These are phyloP conservation scores for Ophiocordyceps camponoti-rufipedis DNA, from an alignment of 2,329 filamentous ascomycete species.

Conservation along the genomic window DNA sequence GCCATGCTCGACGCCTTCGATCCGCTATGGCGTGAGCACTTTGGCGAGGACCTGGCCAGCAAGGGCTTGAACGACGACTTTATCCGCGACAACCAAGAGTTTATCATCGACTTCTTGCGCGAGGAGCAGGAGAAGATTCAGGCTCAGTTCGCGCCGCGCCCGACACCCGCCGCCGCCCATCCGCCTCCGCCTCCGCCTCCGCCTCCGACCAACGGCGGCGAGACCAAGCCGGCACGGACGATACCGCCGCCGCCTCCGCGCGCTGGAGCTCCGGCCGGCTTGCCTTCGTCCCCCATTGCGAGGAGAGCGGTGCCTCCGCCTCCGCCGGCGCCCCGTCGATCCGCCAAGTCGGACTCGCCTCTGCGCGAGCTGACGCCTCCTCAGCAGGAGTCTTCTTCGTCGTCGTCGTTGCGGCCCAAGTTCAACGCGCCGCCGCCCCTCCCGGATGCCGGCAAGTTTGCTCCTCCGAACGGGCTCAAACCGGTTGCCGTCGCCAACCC, in stretches of 20 bases:
- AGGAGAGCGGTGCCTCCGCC: conserved; percentile 12
- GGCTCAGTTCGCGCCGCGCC: conserved; percentile 6
- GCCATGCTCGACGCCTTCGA: conserved; percentile 45
- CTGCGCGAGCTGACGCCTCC: conserved; percentile 53
- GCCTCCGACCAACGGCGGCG: conserved; percentile 13
- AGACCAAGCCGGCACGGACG: conserved; percentile 12
- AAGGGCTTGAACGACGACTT: conserved; percentile 49
- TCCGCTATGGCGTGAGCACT: conserved; percentile 45
- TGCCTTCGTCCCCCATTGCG: conserved; percentile 2
- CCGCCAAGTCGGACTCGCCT: conserved; percentile 37
- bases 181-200: conserved; percentile 11
- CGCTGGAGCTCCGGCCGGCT: conserved; percentile 1
- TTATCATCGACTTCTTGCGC: conserved; percentile 46
- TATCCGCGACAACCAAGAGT: conserved; percentile 50
- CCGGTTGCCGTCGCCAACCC: conserved; percentile 9
- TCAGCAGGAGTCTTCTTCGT: conserved; percentile 43
- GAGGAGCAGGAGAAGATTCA: conserved; percentile 29
- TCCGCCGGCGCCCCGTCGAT: conserved; percentile 35
- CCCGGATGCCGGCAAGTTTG: conserved; percentile 78
- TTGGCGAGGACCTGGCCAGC: conserved; percentile 42
- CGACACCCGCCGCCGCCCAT: conserved; percentile 3
- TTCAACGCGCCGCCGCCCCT: conserved; percentile 80
- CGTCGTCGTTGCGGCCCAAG: conserved; percentile 40
- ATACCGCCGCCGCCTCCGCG: conserved; percentile 16
- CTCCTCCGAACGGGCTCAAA: conserved; percentile 27